Conservation (phyloP, 2,329 filamentous ascomycete genomes). For the Cercospora sp. region DNA sequence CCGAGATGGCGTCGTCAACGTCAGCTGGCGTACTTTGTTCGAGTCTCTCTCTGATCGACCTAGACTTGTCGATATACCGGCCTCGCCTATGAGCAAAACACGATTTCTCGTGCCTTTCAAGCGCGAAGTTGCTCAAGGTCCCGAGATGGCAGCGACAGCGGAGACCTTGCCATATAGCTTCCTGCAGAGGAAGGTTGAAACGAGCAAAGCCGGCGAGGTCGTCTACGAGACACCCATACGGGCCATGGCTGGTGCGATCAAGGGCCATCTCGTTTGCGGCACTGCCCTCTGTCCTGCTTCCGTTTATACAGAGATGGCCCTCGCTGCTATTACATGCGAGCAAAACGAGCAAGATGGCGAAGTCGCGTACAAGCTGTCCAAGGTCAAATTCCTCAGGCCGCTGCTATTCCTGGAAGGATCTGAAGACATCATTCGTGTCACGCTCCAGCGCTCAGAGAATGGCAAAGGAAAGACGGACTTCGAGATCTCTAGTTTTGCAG, state of each 20-base stretch:
- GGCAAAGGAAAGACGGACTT: neutral
- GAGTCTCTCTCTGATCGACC: constrained; percentile 1
- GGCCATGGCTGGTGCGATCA: constrained; percentile 8
- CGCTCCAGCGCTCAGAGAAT: neutral
- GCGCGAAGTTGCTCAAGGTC: neutral
- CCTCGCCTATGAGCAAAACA: constrained; percentile 6
- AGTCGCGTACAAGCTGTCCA: constrained; percentile 6
- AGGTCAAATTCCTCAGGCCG: constrained; percentile 10
- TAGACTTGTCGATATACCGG: constrained; percentile 2
- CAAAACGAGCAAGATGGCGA: neutral
- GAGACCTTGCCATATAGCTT: neutral
- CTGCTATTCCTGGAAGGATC: constrained; percentile 5
- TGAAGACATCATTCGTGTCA: neutral
- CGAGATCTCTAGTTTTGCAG: constrained; percentile 2
- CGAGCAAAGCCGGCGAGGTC: neutral
- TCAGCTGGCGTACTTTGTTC: constrained; percentile 6
- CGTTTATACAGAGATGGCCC: constrained; percentile 22
- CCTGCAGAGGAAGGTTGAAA: neutral
- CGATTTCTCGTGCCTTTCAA: constrained; percentile 1
- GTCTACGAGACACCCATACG: constrained; percentile 8
- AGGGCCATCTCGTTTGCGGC: constrained; percentile 20
- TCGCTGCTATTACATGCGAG: constrained; percentile 9
- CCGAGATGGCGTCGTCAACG: neutral
- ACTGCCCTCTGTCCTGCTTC: constrained; percentile 22
- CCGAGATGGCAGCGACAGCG: neutral